phyloP scores from a whole-genome alignment of 306 rosid species.

The Vigna mungo region DNA sequence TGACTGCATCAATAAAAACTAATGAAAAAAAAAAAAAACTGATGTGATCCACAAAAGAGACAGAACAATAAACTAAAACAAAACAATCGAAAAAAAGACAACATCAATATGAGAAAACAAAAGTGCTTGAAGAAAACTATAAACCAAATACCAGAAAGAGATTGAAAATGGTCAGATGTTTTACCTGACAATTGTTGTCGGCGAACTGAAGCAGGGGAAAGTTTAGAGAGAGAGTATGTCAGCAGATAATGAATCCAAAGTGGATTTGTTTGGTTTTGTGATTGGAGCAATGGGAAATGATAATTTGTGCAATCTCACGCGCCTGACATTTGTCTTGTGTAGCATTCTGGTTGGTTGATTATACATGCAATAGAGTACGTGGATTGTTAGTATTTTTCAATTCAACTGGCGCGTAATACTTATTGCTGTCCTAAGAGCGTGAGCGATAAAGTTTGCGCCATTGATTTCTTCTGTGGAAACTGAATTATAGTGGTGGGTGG shows the following conservation, averaged over 20 bases:
- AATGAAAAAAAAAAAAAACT: not conserved
- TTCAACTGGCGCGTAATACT: slow-evolving; percentile 2
- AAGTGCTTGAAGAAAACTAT: not conserved
- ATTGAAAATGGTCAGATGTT: slow-evolving; percentile 11
- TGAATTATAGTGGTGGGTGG: not conserved
- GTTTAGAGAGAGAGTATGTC: not conserved
- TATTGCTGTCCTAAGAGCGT: not conserved
- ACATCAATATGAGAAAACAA: not conserved
- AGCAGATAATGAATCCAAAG: slow-evolving; percentile 32
- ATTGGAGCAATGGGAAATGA: not conserved
- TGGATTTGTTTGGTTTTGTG: not conserved
- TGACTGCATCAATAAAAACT: slow-evolving; percentile 4
- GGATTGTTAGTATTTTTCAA: not conserved
- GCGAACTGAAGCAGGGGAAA: slow-evolving; percentile 36
- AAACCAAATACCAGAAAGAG: slow-evolving; percentile 17
- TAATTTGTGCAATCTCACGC: slow-evolving; percentile 33
- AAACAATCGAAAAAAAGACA: not conserved
- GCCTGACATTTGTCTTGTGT: slow-evolving; percentile 27
- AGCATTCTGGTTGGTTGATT: not conserved
- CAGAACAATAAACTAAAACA: slow-evolving; percentile 11
- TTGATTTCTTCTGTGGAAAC: not conserved
- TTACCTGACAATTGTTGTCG: not conserved
- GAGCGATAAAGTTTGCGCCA: not conserved
- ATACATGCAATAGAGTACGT: not conserved
- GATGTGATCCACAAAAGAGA: slow-evolving; percentile 1